Conservation (phyloP, 2,329 filamentous ascomycete species). For the Aspergillus persii region DNA sequence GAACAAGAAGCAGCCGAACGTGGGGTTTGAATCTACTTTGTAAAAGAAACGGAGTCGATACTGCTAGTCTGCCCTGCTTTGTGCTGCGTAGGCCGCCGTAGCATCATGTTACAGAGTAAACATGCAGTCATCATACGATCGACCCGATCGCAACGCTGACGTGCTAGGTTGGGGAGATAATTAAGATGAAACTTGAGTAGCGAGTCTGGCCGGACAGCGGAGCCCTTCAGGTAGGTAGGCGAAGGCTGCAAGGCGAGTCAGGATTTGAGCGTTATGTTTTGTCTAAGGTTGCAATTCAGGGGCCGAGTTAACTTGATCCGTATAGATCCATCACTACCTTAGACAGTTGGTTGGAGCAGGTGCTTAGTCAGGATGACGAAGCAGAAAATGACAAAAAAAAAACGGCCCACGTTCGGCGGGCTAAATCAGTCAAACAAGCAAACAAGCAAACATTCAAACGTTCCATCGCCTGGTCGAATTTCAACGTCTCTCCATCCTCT, state of each 20-base stretch:
- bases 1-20: neutral
- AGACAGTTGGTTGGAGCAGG: no score
- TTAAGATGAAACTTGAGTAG: conserved; percentile 4
- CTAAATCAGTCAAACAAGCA: neutral
- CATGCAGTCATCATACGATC: conserved; percentile 9
- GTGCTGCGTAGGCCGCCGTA: neutral
- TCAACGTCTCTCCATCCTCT: no score
- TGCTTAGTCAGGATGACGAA: neutral
- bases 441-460: no score
- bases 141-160: neutral
- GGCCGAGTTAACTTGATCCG: neutral
- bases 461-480: no score
- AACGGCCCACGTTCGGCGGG: conserved; percentile 14
- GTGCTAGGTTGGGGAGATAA: neutral
- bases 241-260: conserved; percentile 17
- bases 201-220: neutral
- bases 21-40: no score
- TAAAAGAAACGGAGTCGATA: no score
- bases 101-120: neutral
- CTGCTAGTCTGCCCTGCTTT: no score
- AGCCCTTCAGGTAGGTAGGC: neutral
- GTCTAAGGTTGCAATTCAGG: neutral
- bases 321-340: no score
- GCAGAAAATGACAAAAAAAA: conserved; percentile 9
- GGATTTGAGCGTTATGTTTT: neutral